Base-by-base conservation (phyloP, 306 rosid species). In the Vigna nakashimae region DNA sequence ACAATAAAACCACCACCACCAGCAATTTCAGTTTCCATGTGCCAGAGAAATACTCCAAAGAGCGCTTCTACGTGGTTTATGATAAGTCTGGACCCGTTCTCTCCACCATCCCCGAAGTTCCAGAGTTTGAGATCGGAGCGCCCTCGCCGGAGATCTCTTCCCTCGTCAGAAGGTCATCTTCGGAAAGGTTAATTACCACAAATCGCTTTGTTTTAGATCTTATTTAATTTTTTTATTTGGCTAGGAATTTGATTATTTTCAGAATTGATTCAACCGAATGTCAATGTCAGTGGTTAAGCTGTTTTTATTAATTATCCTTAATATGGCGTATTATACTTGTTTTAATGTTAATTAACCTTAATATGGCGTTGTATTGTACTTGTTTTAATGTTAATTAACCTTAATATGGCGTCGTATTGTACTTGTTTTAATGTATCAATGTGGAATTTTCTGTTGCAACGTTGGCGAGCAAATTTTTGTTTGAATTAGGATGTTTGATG, bases 91-190 rank as follows among this genome's bases (percentile, higher is more conserved):
- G 89, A 15, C 16, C 84, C 0, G 74, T 89, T 34, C 97, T 94
- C 16, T 86, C 91, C 15, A 83, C 97, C 15, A 91, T 94, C 7
- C 94, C 91, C 0, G 96, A 94, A 76, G 83, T 60, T 62, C 91
- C 95, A 3, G 96, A 90, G 76, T 76, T 77, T 3, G 93, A 90
- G 69, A 74, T 85, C 3, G 74, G 49, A 12, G 80, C 60, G 14
- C 49, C 84, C 50, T 89, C 96, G 7, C 94, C 96, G 64, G 93
- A 90, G 71, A 84, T 91, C 12, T 80, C 82, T 68, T 83, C 97
- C 26, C 60, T 89, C 46, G 86, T 85, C 1, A 24, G 58, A 83
- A 85, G 86, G 80, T 82, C 93, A 0, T 81, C 85, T 12, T 90
- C 98, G 3, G 94, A 81, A 69, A 73, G 94, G 83, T 74, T 90